Conservation (phyloP, 2,329 filamentous ascomycete species). For the Microcera coccophila region DNA sequence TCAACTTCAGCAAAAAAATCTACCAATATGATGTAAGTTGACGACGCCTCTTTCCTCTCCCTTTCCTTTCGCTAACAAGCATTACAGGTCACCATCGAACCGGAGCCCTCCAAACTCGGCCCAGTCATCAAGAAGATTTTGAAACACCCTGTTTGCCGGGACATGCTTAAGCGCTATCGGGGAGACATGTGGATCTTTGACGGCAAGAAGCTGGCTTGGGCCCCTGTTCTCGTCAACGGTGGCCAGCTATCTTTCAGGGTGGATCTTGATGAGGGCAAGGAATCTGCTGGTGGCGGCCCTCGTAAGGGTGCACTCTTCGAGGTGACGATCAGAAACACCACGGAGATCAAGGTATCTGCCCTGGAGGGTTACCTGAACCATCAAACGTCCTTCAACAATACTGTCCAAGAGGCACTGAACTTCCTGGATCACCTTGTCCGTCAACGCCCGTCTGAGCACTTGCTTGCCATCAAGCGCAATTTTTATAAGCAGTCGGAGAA, state of each 20-base stretch:
- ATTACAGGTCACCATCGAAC: conserved; percentile 60
- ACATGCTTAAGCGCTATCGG: conserved; percentile 46
- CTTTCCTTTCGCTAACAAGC: conserved; percentile 8
- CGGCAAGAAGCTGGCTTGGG: conserved; percentile 82
- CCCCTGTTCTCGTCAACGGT: conserved; percentile 38
- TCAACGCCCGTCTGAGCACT: conserved; percentile 65
- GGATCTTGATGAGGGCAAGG: conserved; percentile 67
- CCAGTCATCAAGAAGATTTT: conserved; percentile 73
- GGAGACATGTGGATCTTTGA: conserved; percentile 66
- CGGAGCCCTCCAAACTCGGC: conserved; percentile 56
- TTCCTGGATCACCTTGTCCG: conserved; percentile 89
- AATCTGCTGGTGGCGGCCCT: conserved; percentile 28
- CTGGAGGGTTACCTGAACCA: conserved; percentile 64
- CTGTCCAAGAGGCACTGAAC: conserved; percentile 75
- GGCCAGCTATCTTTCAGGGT: conserved; percentile 56
- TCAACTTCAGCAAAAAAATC: conserved; percentile 57
- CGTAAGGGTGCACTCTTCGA: conserved; percentile 49
- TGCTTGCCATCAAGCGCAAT: conserved; percentile 72
- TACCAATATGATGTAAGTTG: conserved; percentile 80
- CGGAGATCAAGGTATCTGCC: conserved; percentile 62
- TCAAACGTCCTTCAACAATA: conserved; percentile 57
- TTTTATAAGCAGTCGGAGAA: conserved; percentile 64
- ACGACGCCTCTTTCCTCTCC: not conserved
- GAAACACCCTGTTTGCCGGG: conserved; percentile 59
- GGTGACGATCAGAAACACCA: conserved; percentile 61